These are phyloP conservation scores for Geotrichum reessii DNA, from an alignment of 1,139 yeast species.

Conservation along the genomic window DNA sequence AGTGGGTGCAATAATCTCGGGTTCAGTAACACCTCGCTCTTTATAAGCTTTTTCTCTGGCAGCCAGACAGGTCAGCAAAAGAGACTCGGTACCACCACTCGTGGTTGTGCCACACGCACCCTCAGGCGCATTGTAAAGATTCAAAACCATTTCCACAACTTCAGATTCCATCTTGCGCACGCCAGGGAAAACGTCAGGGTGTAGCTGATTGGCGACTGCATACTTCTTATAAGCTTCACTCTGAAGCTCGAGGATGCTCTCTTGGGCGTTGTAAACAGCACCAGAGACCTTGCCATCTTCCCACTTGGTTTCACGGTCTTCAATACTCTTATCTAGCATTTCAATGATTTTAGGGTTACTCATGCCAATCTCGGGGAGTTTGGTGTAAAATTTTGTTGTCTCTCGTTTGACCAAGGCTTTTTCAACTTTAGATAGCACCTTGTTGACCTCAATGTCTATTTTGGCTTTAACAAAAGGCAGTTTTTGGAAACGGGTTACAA, in stretches of 20 bases:
- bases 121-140: conserved; percentile 65
- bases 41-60: conserved; percentile 68
- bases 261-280: conserved; percentile 94
- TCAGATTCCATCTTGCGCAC: conserved; percentile 95
- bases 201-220: conserved; percentile 88
- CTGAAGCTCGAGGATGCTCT: conserved; percentile 64
- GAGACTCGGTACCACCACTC: conserved; percentile 95
- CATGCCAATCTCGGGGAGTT: conserved; percentile 57
- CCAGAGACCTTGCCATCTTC: conserved; percentile 81
- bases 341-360: conserved; percentile 40
- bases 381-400: conserved; percentile 42
- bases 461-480: conserved; percentile 51
- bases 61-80: conserved; percentile 76
- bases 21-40: conserved; percentile 56
- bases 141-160: conserved; percentile 84
- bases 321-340: conserved; percentile 40
- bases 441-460: conserved; percentile 55
- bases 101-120: conserved; percentile 84
- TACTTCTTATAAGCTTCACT: conserved; percentile 67
- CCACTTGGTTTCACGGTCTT: conserved; percentile 70
- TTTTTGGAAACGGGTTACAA: conserved; percentile 22
- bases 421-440: conserved; percentile 49
- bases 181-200: conserved; percentile 96
- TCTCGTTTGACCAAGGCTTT: conserved; percentile 50
- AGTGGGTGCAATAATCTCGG: conserved; percentile 84